phyloP scores from a whole-genome alignment of 1,139 yeast species.

The Nakaseomyces glabratus region DNA sequence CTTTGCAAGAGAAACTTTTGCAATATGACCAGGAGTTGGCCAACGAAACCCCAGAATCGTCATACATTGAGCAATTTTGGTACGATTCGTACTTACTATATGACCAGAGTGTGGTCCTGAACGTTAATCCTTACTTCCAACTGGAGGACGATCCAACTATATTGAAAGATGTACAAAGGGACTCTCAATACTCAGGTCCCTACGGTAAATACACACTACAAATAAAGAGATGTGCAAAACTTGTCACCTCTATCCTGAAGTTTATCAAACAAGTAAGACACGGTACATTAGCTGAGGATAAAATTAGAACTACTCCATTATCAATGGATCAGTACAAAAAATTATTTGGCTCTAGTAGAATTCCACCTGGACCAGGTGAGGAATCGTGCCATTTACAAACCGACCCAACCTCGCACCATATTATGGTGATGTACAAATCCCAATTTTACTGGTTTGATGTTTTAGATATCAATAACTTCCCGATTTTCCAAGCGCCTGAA shows the following conservation, averaged over 20 bases:
- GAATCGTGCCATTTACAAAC: slow-evolving; percentile 66
- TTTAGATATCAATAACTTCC: slow-evolving; percentile 58
- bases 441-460: slow-evolving; percentile 95
- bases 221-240: slow-evolving; percentile 73
- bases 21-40: slow-evolving; percentile 50
- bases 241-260: slow-evolving; percentile 66
- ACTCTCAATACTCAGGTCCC: slow-evolving; percentile 20
- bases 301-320: slow-evolving; percentile 52
- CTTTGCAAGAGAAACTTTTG: slow-evolving; percentile 11
- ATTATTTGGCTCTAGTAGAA: slow-evolving; percentile 76
- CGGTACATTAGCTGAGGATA: slow-evolving; percentile 68
- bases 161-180: slow-evolving; percentile 37
- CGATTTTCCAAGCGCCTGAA: slow-evolving; percentile 56
- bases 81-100: slow-evolving; percentile 78
- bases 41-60: slow-evolving; percentile 52
- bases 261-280: slow-evolving; percentile 71
- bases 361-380: slow-evolving; percentile 63
- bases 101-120: slow-evolving; percentile 82
- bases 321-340: slow-evolving; percentile 89
- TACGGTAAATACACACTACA: slow-evolving; percentile 35
- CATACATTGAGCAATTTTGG: slow-evolving; percentile 91
- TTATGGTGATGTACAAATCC: slow-evolving; percentile 75
- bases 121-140: slow-evolving; percentile 78
- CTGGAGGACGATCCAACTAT: slow-evolving; percentile 85
- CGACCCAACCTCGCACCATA: slow-evolving; percentile 65